Conservation (phyloP, 2,329 filamentous ascomycete species). For the Penicillium hesseltinei region DNA sequence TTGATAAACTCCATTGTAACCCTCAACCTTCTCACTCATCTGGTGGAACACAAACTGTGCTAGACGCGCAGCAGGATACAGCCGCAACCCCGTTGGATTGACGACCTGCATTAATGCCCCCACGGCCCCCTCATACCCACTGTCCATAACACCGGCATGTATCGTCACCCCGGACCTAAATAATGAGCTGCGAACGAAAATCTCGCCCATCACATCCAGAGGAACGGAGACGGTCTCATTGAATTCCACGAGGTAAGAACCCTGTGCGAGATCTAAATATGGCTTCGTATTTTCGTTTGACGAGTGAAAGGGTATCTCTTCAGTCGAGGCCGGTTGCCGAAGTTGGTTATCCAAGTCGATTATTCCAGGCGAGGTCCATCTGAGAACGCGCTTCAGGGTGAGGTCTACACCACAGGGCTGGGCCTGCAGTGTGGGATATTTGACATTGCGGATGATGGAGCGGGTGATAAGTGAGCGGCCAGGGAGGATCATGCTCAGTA, state of each 20-base stretch:
- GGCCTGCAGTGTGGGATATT: constrained; percentile 19
- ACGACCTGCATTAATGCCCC: constrained; percentile 40
- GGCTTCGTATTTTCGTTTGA: background rate
- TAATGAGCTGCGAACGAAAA: constrained; percentile 42
- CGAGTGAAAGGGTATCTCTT: constrained; percentile 13
- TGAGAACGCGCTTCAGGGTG: constrained; percentile 24
- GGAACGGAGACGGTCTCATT: constrained; percentile 44
- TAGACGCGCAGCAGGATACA: constrained; percentile 37
- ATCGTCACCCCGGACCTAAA: constrained; percentile 42
- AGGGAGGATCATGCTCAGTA: constrained; percentile 17
- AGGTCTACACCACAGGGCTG: constrained; percentile 37
- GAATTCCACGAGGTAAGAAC: constrained; percentile 37
- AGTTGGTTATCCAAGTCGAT: constrained; percentile 33
- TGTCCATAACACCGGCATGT: constrained; percentile 43
- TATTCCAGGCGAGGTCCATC: constrained; percentile 30
- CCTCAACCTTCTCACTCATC: constrained; percentile 37
- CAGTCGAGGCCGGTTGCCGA: constrained; percentile 25
- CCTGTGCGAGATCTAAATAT: constrained; percentile 24
- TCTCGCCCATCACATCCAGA: constrained; percentile 39
- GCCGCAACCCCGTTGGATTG: constrained; percentile 36
- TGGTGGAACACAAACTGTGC: constrained; percentile 44
- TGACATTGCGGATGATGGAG: constrained; percentile 22
- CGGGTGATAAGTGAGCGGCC: constrained; percentile 20
- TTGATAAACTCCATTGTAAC: constrained; percentile 43
- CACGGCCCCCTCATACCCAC: constrained; percentile 44